phyloP scores from a whole-genome alignment of 306 rosid genomes.

The Canavalia gladiata region DNA sequence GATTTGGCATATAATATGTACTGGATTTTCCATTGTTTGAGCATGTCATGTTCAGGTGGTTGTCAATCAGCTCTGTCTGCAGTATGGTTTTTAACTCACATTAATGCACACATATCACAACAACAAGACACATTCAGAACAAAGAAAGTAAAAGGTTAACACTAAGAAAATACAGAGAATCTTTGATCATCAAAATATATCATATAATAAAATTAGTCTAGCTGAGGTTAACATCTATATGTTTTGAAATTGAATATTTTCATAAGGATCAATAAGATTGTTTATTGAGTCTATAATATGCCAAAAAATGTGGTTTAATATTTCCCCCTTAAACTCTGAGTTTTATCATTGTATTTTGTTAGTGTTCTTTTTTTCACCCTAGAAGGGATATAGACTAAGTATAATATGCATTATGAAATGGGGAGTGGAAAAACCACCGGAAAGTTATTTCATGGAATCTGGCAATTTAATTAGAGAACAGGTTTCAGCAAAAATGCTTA shows the following conservation, averaged over 20 bases:
- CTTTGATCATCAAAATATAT: neutral
- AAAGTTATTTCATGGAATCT: neutral
- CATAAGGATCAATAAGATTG: neutral
- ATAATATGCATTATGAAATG: neutral
- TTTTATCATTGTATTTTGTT: neutral
- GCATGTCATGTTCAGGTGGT: slow-evolving; percentile 67
- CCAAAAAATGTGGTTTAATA: too few relatives aligned
- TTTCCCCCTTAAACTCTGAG: too few relatives aligned
- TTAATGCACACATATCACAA: neutral
- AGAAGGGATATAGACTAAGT: neutral
- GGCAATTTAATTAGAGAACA: neutral
- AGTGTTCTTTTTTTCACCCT: neutral
- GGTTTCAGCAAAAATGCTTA: slow-evolving; percentile 41
- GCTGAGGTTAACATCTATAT: neutral
- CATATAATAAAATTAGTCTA: neutral
- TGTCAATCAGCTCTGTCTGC: slow-evolving; percentile 64
- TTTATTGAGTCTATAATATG: too few relatives aligned
- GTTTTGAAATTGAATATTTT: neutral
- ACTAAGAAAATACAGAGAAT: neutral
- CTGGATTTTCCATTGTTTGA: slow-evolving; percentile 63
- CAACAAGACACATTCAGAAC: neutral
- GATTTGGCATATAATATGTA: slow-evolving; percentile 46
- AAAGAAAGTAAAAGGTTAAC: neutral
- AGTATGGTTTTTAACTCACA: slow-evolving; percentile 23
- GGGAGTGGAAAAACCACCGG: neutral